Evolutionary conservation across 441 rosid species (phyloP).

Genomic region (Erodium chrysanthum): DNA sequence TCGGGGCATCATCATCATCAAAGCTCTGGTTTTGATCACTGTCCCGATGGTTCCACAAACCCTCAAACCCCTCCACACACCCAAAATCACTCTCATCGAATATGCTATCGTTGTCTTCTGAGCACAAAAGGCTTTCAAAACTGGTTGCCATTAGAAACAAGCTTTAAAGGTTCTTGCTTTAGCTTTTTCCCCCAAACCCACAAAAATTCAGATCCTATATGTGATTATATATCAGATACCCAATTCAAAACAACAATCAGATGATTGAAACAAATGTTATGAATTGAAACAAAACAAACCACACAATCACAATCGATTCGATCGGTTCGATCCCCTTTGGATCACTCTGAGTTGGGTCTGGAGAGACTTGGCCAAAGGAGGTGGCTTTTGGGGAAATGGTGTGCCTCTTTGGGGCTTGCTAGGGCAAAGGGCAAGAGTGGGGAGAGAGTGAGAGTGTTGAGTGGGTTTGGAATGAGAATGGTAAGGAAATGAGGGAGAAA

Average conservation of each 20-base stretch:
- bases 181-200: too few relatives aligned
- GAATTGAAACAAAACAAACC: too few relatives aligned
- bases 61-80: constrained; percentile 28
- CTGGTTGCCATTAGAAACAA: constrained; percentile 42
- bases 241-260: too few relatives aligned
- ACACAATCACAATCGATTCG: too few relatives aligned
- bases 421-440: constrained; percentile 35
- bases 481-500: background rate
- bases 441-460: background rate
- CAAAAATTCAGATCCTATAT: too few relatives aligned
- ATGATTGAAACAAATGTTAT: too few relatives aligned
- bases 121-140: constrained; percentile 56
- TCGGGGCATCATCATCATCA: constrained; percentile 4
- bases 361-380: constrained; percentile 12
- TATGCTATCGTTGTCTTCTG: constrained; percentile 36
- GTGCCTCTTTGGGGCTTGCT: constrained; percentile 21
- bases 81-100: constrained; percentile 35
- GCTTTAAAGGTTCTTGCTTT: too few relatives aligned
- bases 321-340: too few relatives aligned
- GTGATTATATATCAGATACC: too few relatives aligned
- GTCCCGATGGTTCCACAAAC: constrained; percentile 23
- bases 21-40: constrained; percentile 21
- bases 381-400: constrained; percentile 32
- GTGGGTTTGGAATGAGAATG: too few relatives aligned
- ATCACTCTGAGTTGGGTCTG: constrained; percentile 17